A percentile compares a stretch with the other conserved stretches of the same genome.
These are phyloP conservation scores for Chytriomyces sp. DNA, from an alignment of 192 early-diverging fungal genomes.

Conservation along the genomic window DNA sequence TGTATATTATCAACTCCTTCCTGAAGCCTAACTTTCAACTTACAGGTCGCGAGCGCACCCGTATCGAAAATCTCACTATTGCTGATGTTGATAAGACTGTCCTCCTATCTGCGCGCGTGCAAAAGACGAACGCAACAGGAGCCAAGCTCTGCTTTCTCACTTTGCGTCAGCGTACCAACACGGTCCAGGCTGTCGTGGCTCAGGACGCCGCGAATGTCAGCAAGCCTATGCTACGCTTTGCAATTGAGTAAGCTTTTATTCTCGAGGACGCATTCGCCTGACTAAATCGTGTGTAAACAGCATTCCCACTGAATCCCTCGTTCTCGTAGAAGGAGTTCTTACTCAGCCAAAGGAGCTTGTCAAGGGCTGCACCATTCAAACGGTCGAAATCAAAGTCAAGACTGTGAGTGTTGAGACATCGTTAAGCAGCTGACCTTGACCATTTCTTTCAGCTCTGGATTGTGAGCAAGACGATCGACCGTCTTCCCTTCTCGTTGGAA, in stretches of 20 bases:
- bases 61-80: slow-evolving; percentile 64
- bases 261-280: neutral
- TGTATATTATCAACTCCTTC: neutral
- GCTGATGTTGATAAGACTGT: slow-evolving; percentile 74
- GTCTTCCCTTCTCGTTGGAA: slow-evolving; percentile 90
- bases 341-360: slow-evolving; percentile 79
- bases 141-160: slow-evolving; percentile 89
- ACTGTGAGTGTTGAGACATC: slow-evolving; percentile 50
- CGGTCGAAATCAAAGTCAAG: slow-evolving; percentile 85
- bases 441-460: slow-evolving; percentile 42
- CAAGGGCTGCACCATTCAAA: slow-evolving; percentile 89
- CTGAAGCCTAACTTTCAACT: neutral
- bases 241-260: slow-evolving; percentile 49
- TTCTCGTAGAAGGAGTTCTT: slow-evolving; percentile 81
- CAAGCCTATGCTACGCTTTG: slow-evolving; percentile 97
- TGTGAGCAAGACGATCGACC: slow-evolving; percentile 73
- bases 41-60: slow-evolving; percentile 63
- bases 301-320: slow-evolving; percentile 86
- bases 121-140: slow-evolving; percentile 82
- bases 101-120: slow-evolving; percentile 86
- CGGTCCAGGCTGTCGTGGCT: slow-evolving; percentile 86
- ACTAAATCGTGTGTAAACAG: slow-evolving; percentile 43
- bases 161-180: slow-evolving; percentile 81
- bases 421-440: slow-evolving; percentile 4
- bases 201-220: slow-evolving; percentile 74